Conservation (phyloP, 805 yeast species). For the Isabelozyma rhagii region DNA sequence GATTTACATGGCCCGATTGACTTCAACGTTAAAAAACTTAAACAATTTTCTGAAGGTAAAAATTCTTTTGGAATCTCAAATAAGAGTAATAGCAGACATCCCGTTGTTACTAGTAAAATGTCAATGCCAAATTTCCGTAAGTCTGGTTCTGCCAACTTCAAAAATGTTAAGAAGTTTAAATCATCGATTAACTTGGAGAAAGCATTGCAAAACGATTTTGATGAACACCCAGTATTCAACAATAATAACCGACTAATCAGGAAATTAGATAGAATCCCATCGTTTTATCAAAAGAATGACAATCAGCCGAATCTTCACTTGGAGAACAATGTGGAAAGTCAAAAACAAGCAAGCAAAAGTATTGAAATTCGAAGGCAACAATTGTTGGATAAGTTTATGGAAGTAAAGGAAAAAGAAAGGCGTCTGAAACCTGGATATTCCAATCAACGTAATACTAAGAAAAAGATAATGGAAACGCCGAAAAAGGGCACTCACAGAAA, state of each 20-base stretch:
- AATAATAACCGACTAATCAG: constrained; percentile 30
- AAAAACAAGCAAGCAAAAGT: constrained; percentile 7
- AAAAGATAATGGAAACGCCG: constrained; percentile 7
- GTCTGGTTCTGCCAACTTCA: background rate
- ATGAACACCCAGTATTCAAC: constrained; percentile 27
- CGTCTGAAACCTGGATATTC: constrained; percentile 4
- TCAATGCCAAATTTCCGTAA: constrained; percentile 19
- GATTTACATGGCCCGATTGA: constrained; percentile 13
- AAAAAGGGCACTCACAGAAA: constrained; percentile 8
- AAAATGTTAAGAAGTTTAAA: constrained; percentile 23
- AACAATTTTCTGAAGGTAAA: constrained; percentile 5
- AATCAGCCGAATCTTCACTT: constrained; percentile 4
- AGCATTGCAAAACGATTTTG: constrained; percentile 6
- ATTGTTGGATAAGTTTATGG: constrained; percentile 30
- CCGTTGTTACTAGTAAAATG: constrained; percentile 4
- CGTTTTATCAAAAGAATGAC: constrained; percentile 25
- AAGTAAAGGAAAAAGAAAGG: constrained; percentile 18
- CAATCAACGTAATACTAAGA: constrained; percentile 2
- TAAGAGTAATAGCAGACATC: constrained; percentile 1
- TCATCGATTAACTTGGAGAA: constrained; percentile 30
- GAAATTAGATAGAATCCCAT: constrained; percentile 40
- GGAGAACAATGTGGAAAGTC: constrained; percentile 4
- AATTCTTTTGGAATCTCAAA: background rate
- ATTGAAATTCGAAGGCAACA: constrained; percentile 23
- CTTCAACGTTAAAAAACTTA: constrained; percentile 7